These are phyloP conservation scores for Rubroboletus pulcherrimus DNA, from an alignment of 768 basidiomycete species.

Conservation along the genomic window DNA sequence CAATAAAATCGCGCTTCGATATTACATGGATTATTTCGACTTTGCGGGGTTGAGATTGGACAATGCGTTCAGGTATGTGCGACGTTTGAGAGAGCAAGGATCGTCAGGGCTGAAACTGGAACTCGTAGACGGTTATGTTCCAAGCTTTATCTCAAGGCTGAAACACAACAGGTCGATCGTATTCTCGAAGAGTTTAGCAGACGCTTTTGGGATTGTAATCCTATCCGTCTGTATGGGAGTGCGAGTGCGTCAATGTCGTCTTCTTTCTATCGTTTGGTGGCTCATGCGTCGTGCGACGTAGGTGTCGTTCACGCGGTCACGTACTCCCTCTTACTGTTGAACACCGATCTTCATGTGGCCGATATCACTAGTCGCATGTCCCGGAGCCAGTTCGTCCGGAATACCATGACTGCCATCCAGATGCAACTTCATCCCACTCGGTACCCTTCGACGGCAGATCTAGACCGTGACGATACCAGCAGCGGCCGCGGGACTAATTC, in stretches of 20 bases:
- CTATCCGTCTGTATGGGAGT: constrained; percentile 72
- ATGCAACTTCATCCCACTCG: constrained; percentile 63
- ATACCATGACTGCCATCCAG: constrained; percentile 85
- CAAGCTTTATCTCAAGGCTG: constrained; percentile 90
- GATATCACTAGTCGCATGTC: constrained; percentile 90
- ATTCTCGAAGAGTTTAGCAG: constrained; percentile 90
- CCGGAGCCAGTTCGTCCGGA: constrained; percentile 83
- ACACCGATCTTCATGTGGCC: constrained; percentile 97
- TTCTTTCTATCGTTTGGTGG: background rate
- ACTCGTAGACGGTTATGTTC: constrained; percentile 71
- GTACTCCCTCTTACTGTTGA: constrained; percentile 89
- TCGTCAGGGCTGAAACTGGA: background rate
- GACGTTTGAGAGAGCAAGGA: background rate
- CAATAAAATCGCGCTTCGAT: constrained; percentile 68
- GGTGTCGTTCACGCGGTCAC: constrained; percentile 94
- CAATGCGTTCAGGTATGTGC: constrained; percentile 75
- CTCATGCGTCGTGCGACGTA: constrained; percentile 25
- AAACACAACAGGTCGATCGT: constrained; percentile 97
- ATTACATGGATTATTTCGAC: constrained; percentile 89
- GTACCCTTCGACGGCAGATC: constrained; percentile 56
- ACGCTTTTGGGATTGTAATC: constrained; percentile 92
- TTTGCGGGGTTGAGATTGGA: constrained; percentile 81
- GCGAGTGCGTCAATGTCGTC: constrained; percentile 54
- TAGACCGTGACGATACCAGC: constrained; percentile 61
- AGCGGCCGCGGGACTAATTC: constrained; percentile 55